phyloP scores from a whole-genome alignment of 306 rosid genomes.

The Vachellia collinsii region DNA sequence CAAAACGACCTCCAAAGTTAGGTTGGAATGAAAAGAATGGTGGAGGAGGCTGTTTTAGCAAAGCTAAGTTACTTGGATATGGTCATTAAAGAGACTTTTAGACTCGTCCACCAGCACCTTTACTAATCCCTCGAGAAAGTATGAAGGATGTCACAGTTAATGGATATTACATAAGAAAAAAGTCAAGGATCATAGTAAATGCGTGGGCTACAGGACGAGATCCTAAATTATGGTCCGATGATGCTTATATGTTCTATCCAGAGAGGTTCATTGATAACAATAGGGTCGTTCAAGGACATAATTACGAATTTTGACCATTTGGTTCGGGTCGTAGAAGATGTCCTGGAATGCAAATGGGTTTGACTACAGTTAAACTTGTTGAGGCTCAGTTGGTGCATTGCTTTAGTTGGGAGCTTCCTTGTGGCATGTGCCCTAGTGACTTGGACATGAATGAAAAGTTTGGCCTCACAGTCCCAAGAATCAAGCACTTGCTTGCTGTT shows the following conservation, averaged over 20 bases:
- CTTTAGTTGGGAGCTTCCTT: not conserved
- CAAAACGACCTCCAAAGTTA: not conserved
- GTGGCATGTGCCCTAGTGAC: not conserved
- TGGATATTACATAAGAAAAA: not conserved
- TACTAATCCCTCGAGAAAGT: not conserved
- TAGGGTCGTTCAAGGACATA: not conserved
- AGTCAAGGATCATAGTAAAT: not conserved
- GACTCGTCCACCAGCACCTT: not conserved
- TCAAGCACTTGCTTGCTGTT: not conserved
- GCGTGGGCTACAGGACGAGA: not conserved
- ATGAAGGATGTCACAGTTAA: not conserved
- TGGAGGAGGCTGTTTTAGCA: not conserved
- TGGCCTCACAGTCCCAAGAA: not conserved
- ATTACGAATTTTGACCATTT: not conserved
- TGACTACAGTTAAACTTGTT: not conserved
- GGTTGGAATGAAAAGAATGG: not conserved
- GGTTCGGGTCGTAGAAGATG: not conserved
- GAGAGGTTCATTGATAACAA: not conserved
- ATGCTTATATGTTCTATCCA: not conserved
- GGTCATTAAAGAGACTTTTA: not conserved
- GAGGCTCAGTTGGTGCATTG: not conserved
- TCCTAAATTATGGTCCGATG: not conserved
- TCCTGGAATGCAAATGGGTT: not conserved
- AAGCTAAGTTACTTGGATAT: not conserved
- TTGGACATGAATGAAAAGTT: not conserved